These are phyloP conservation scores for Handroanthus guayacan DNA, from an alignment of 257 asterid species.

Conservation along the genomic window DNA sequence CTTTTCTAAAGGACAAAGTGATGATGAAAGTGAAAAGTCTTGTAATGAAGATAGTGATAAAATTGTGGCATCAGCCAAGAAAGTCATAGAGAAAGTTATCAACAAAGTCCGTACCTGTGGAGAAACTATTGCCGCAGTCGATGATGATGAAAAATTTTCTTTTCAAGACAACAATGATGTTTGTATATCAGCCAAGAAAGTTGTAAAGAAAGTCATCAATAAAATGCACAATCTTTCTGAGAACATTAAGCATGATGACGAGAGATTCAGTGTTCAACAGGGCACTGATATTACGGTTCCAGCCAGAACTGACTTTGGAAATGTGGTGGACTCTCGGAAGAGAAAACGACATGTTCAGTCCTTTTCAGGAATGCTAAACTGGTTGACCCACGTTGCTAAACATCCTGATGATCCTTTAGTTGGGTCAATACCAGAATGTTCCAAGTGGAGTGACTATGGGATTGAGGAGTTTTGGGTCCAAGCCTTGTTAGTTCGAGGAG, in stretches of 20 bases:
- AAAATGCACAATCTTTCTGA: conserved; percentile 38
- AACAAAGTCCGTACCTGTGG: conserved; percentile 22
- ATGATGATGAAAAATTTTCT: conserved; percentile 22
- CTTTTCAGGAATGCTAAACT: conserved; percentile 57
- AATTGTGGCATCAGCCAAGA: conserved; percentile 30
- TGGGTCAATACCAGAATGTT: conserved; percentile 58
- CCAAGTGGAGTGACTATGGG: conserved; percentile 62
- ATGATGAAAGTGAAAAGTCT: conserved; percentile 28
- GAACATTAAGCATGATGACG: conserved; percentile 28
- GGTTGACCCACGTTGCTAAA: conserved; percentile 64
- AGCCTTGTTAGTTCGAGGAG: conserved; percentile 61
- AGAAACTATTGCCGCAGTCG: conserved; percentile 26
- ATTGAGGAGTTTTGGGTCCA: conserved; percentile 56
- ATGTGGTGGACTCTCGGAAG: conserved; percentile 51
- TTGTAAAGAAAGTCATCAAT: conserved; percentile 31
- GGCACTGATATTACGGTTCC: conserved; percentile 21
- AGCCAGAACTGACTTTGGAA: conserved; percentile 34
- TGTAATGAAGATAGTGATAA: conserved; percentile 17
- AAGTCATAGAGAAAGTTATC: conserved; percentile 22
- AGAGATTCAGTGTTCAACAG: conserved; percentile 12
- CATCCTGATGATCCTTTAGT: conserved; percentile 53
- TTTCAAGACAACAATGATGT: conserved; percentile 14
- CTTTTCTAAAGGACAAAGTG: conserved; percentile 22
- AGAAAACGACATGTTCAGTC: conserved; percentile 57
- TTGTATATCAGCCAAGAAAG: conserved; percentile 41